A percentile compares a stretch with the other conserved stretches of the same genome.
Conservation (phyloP, 257 asterid species). For the Craterostigma plantagineum region DNA sequence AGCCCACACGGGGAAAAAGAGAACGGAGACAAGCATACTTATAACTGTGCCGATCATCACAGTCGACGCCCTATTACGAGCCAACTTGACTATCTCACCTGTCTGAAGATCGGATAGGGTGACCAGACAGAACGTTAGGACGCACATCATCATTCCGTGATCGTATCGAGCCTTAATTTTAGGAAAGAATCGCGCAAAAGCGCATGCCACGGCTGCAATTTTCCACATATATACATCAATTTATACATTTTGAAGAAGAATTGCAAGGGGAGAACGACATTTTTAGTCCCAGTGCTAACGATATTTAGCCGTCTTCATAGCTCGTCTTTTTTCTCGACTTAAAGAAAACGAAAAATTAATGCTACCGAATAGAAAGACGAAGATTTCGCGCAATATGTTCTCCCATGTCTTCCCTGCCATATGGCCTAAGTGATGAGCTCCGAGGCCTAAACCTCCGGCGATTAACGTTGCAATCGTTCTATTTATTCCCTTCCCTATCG, state of each 20-base stretch:
- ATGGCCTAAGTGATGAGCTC: slow-evolving; percentile 17
- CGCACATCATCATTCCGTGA: slow-evolving; percentile 26
- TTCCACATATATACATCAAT: neutral
- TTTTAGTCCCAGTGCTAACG: too few species aligned
- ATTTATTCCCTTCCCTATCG: slow-evolving; percentile 25
- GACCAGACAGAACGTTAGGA: slow-evolving; percentile 5
- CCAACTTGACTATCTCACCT: slow-evolving; percentile 17
- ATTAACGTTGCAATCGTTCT: slow-evolving; percentile 19
- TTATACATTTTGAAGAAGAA: neutral
- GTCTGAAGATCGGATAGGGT: slow-evolving; percentile 13
- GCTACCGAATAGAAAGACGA: slow-evolving; percentile 18
- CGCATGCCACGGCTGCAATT: slow-evolving; percentile 20
- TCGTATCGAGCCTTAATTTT: slow-evolving; percentile 33
- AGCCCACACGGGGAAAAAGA: slow-evolving; percentile 36
- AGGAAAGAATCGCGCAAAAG: slow-evolving; percentile 31
- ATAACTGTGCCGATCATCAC: slow-evolving; percentile 21
- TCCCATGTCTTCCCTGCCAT: slow-evolving; percentile 16
- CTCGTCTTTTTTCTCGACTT: neutral
- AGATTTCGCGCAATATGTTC: slow-evolving; percentile 11
- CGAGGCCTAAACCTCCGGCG: slow-evolving; percentile 21
- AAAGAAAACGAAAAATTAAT: neutral
- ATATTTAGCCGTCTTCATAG: too few species aligned
- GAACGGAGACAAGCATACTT: slow-evolving; percentile 14
- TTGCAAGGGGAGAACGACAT: neutral
- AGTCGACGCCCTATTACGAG: slow-evolving; percentile 19